These are phyloP conservation scores for Dendrocalamus latiflorus DNA, from an alignment of 202 grass and related monocot species.

Conservation along the genomic window DNA sequence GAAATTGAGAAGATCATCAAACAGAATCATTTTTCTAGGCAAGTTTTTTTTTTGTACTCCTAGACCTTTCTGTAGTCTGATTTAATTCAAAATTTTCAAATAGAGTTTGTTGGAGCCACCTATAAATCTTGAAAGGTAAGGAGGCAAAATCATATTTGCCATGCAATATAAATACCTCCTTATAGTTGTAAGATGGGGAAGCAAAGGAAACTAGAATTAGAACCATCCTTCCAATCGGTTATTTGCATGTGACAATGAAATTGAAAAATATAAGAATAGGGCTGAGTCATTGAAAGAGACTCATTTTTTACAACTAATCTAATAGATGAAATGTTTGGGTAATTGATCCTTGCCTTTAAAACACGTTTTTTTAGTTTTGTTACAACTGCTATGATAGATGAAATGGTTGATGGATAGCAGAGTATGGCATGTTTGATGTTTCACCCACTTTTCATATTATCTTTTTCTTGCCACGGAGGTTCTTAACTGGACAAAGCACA, in stretches of 20 bases:
- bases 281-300: not conserved
- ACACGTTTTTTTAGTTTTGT: not conserved
- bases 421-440: not conserved
- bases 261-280: not conserved
- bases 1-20: constrained; percentile 55
- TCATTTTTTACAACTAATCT: not conserved
- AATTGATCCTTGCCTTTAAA: not conserved
- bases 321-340: constrained; percentile 4
- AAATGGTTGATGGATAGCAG: not conserved
- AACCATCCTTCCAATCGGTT: not conserved
- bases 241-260: not conserved
- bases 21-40: constrained; percentile 55
- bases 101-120: not conserved
- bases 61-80: constrained; percentile 15
- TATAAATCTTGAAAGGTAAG: not conserved
- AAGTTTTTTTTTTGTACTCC: constrained; percentile 27
- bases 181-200: not conserved
- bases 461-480: not conserved
- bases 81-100: not conserved
- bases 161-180: not conserved
- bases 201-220: not conserved
- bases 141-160: not conserved
- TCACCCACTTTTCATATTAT: not conserved
- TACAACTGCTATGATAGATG: not conserved
- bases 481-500: constrained; percentile 7